Evolutionary conservation across 2,329 filamentous ascomycete genomes (phyloP).

Genomic region (Niveomyces coronatus): DNA sequence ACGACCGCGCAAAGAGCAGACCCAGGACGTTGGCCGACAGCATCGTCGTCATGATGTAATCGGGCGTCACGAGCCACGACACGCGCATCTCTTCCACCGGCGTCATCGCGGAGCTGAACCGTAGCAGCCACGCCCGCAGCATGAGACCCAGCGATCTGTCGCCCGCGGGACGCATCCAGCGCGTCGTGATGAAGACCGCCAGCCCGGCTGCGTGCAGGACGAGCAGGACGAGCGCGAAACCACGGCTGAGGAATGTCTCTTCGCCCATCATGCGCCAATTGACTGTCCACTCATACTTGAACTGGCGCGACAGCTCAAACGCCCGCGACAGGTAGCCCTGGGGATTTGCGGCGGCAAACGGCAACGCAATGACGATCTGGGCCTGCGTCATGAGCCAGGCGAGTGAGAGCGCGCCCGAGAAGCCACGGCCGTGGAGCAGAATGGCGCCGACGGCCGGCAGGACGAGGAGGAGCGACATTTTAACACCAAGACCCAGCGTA

Average conservation of each 20-base stretch:
- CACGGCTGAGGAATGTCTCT: conserved; percentile 58
- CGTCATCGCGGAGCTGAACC: conserved; percentile 34
- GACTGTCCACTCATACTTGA: conserved; percentile 97
- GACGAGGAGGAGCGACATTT: conserved; percentile 83
- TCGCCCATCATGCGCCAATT: conserved; percentile 97
- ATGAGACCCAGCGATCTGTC: conserved; percentile 48
- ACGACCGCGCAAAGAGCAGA: conserved; percentile 72
- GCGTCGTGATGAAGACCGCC: conserved; percentile 49
- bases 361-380: conserved; percentile 57
- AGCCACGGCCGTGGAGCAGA: conserved; percentile 63
- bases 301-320: conserved; percentile 84
- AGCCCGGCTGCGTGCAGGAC: conserved; percentile 56
- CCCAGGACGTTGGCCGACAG: conserved; percentile 70
- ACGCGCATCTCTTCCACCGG: conserved; percentile 45
- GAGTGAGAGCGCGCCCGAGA: conserved; percentile 53
- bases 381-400: conserved; percentile 63
- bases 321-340: conserved; percentile 68
- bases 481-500: conserved; percentile 75
- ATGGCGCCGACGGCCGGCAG: conserved; percentile 72
- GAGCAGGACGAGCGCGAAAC: conserved; percentile 60
- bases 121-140: conserved; percentile 32
- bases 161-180: conserved; percentile 67
- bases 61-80: conserved; percentile 50
- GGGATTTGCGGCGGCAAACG: conserved; percentile 59
- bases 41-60: conserved; percentile 67